Percentiles rank a stretch among this genome's conserved stretches.
Conservation (phyloP, 805 yeast species). For the Ogataea corticis region DNA sequence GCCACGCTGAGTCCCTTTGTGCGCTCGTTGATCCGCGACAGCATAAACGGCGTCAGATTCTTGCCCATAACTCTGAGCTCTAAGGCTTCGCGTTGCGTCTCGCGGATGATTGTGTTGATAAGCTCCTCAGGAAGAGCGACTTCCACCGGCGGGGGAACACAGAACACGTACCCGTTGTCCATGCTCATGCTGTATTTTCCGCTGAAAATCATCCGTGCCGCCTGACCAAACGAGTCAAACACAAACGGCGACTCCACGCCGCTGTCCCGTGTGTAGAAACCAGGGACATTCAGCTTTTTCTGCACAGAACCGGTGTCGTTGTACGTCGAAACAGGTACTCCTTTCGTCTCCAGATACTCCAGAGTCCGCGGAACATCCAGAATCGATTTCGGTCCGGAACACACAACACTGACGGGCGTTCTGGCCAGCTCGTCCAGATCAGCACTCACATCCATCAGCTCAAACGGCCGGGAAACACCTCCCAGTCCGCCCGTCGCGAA, state of each 20-base stretch:
- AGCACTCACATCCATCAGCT: slow-evolving; percentile 77
- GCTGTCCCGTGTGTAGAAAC: slow-evolving; percentile 77
- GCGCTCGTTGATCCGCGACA: slow-evolving; percentile 60
- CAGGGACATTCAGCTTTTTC: slow-evolving; percentile 61
- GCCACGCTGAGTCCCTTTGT: slow-evolving; percentile 71
- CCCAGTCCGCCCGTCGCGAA: slow-evolving; percentile 95
- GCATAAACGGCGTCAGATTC: slow-evolving; percentile 74
- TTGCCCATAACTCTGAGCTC: slow-evolving; percentile 62
- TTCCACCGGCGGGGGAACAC: slow-evolving; percentile 76
- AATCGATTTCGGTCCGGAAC: slow-evolving; percentile 89
- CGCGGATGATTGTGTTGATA: slow-evolving; percentile 56
- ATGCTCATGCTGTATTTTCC: slow-evolving; percentile 50
- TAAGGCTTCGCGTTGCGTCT: slow-evolving; percentile 59
- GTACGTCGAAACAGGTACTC: slow-evolving; percentile 76
- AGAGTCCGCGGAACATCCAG: slow-evolving; percentile 77
- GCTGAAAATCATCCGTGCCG: slow-evolving; percentile 60
- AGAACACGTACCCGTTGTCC: slow-evolving; percentile 70
- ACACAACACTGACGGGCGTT: slow-evolving; percentile 87
- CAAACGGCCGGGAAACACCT: slow-evolving; percentile 84
- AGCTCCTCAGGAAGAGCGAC: slow-evolving; percentile 55
- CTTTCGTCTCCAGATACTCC: slow-evolving; percentile 88
- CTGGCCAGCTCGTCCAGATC: slow-evolving; percentile 82
- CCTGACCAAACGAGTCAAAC: slow-evolving; percentile 51
- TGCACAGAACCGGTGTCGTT: slow-evolving; percentile 37
- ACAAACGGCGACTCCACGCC: slow-evolving; percentile 71